phyloP scores from a whole-genome alignment of 768 basidiomycete species.

The Auriculariales sp. region DNA sequence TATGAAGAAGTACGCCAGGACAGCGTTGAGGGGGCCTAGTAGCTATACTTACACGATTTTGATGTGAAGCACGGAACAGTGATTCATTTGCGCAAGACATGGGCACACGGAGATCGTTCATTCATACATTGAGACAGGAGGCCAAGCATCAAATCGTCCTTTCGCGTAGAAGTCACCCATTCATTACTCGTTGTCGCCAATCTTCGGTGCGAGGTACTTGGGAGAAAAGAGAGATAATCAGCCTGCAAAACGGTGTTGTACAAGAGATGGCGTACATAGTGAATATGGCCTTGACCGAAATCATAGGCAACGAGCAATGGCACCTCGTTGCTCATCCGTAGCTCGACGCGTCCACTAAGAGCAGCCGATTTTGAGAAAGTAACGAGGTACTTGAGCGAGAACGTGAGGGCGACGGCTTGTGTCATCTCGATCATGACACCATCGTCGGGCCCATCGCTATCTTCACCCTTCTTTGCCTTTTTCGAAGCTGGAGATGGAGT shows the following conservation, averaged over 20 bases:
- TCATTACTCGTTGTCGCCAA: conserved; percentile 67
- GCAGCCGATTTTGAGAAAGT: conserved; percentile 88
- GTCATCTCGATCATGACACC: conserved; percentile 77
- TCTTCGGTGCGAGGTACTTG: conserved; percentile 96
- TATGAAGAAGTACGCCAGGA: too few species aligned
- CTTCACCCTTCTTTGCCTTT: conserved; percentile 49
- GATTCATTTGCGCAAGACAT: too few species aligned
- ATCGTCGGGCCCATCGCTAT: conserved; percentile 31
- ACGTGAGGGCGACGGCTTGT: conserved; percentile 80
- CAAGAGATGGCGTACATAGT: too few species aligned
- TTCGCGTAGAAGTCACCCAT: too few species aligned
- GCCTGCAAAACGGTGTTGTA: too few species aligned
- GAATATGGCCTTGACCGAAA: conserved; percentile 77
- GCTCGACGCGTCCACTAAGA: conserved; percentile 54
- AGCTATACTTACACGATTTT: too few species aligned
- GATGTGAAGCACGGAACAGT: too few species aligned
- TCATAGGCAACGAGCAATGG: conserved; percentile 81
- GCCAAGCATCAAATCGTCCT: too few species aligned
- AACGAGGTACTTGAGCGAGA: conserved; percentile 91
- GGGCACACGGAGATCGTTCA: too few species aligned
- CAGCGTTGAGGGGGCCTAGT: too few species aligned
- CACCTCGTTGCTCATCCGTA: conserved; percentile 88
- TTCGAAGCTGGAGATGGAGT: conserved; percentile 26
- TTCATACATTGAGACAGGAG: too few species aligned
- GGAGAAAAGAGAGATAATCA: too few species aligned